These are phyloP conservation scores for Saccharomyces hybrid DNA, from an alignment of 1,139 yeast species.

Conservation along the genomic window DNA sequence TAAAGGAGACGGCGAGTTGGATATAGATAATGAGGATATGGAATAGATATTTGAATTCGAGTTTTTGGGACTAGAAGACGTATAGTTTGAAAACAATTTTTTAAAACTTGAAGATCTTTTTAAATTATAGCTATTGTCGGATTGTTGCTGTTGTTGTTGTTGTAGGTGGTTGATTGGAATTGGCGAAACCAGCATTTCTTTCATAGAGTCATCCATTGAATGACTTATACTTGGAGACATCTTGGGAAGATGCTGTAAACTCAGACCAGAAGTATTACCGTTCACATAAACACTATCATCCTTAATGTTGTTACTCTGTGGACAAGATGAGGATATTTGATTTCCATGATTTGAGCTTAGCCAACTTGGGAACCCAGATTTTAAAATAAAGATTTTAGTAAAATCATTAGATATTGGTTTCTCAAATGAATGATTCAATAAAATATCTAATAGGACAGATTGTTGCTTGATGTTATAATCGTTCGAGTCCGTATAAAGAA, in stretches of 20 bases:
- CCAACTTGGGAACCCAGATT: slow-evolving; percentile 25
- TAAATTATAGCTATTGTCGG: slow-evolving; percentile 4
- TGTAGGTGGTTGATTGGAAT: slow-evolving; percentile 6
- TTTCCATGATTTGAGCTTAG: slow-evolving; percentile 7
- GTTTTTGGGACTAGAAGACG: neutral
- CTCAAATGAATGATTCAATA: slow-evolving; percentile 24
- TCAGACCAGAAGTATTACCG: slow-evolving; percentile 22
- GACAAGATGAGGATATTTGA: neutral
- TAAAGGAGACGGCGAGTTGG: slow-evolving; percentile 3
- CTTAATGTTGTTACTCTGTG: slow-evolving; percentile 3
- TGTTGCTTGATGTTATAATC: slow-evolving; percentile 17
- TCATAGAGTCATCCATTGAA: slow-evolving; percentile 19
- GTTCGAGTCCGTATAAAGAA: slow-evolving; percentile 46
- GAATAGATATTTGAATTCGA: neutral
- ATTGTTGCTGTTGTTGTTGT: slow-evolving; percentile 14
- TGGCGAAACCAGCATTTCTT: slow-evolving; percentile 18
- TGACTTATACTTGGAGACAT: slow-evolving; percentile 13
- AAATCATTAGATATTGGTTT: slow-evolving; percentile 16
- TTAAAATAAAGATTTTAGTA: slow-evolving; percentile 15
- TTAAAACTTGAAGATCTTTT: slow-evolving; percentile 21
- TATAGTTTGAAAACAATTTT: slow-evolving; percentile 7
- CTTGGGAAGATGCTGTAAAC: slow-evolving; percentile 19
- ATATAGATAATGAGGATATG: slow-evolving; percentile 3
- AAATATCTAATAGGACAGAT: slow-evolving; percentile 16
- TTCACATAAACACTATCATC: slow-evolving; percentile 20